A percentile compares a stretch with the other conserved stretches of the same genome.
phyloP scores from a whole-genome alignment of 2,329 filamentous ascomycete species.

The Simplicillium aogashimaense region DNA sequence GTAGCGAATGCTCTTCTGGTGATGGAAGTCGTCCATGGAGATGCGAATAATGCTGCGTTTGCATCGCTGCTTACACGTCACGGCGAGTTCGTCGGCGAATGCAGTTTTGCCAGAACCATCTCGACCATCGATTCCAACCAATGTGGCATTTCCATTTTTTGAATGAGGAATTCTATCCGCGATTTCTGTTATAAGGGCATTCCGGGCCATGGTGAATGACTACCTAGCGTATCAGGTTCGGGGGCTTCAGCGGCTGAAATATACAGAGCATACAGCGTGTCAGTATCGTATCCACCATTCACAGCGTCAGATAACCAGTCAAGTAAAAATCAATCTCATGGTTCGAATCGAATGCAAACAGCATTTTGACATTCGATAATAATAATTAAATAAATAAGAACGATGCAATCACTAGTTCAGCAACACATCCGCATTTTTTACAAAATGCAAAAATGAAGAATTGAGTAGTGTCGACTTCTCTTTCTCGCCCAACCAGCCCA shows the following conservation, averaged over 20 bases:
- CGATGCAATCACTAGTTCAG: too few species aligned
- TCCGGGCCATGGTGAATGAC: neutral
- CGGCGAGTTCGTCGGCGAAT: neutral
- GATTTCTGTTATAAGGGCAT: neutral
- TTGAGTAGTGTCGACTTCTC: constrained; percentile 33
- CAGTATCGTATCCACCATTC: too few species aligned
- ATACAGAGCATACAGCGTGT: too few species aligned
- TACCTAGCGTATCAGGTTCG: too few species aligned
- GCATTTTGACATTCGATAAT: too few species aligned
- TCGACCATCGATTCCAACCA: neutral
- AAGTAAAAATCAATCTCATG: too few species aligned
- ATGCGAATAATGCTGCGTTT: neutral
- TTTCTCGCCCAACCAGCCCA: constrained; percentile 47
- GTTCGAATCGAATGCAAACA: too few species aligned
- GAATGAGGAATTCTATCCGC: neutral
- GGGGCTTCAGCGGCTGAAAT: too few species aligned
- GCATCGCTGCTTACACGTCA: neutral
- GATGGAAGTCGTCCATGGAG: constrained; percentile 1
- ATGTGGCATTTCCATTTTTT: neutral
- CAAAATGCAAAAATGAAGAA: constrained; percentile 27
- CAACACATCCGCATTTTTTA: too few species aligned
- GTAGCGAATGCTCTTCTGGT: neutral
- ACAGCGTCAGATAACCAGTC: too few species aligned
- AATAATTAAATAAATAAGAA: too few species aligned
- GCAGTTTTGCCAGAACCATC: neutral